Base-by-base conservation (phyloP, 129 eudicot genomes). In the Cynara cardunculus region DNA sequence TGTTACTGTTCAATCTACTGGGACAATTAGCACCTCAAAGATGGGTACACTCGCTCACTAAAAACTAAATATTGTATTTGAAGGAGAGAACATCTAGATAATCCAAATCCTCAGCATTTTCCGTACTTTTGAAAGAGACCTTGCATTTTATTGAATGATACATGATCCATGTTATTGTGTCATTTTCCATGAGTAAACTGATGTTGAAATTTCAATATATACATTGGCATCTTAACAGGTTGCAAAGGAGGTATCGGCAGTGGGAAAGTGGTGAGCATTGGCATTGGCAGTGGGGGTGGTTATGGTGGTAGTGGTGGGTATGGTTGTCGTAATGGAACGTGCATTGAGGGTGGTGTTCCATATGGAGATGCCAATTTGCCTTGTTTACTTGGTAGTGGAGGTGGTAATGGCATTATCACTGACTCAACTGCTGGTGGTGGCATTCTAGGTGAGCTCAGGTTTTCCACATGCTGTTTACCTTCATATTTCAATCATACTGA, bases 321-420 rank as follows among this genome's bases (percentile, higher is more conserved):
- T 73, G 94, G 93, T 26, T 95, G 95, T 86, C 85, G 75, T 72
- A 89, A 88, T 78, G 93, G 70, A 25, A 89, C 84, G 75, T 91
- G 93, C 71, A 75, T 89, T 46, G 88, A 84, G 25, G 99, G 99
- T 72, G 97, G 99, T 65, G 62, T 79, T 34, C 31, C 95, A 8
- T 95, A 95, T 87, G 99, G 99, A 30, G 80, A 88, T 87, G 80
- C 96, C 13, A 9, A 79, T 80, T 82, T 95, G 84, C 99, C 99
- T 64, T 95, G 99, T 90, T 93, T 87, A 84, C 85, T 95, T 19
- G 99, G 99, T 31, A 95, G 99, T 91, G 99, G 99, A 82, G 92
- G 99, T 67, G 99, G 99, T 64, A 92, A 85, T 88, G 92, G 85
- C 59, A 89, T 84, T 82, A 24, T 76, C 66, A 84, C 75, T 27